Base-by-base conservation (phyloP, 495 filamentous ascomycete species). In the Daldinia childiae region DNA sequence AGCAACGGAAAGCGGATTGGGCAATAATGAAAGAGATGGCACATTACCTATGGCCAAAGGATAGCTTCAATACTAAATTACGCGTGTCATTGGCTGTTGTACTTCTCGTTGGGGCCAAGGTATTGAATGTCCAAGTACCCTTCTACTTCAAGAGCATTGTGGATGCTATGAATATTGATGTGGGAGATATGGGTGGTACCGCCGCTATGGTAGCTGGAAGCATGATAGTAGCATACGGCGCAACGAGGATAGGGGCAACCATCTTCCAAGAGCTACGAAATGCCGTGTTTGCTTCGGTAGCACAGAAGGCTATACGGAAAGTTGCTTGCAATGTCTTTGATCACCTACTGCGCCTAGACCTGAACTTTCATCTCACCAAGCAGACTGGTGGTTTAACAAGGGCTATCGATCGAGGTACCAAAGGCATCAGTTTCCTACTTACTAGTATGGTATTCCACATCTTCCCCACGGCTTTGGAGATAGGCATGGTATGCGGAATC, bases 361-460 rank as follows among this genome's bases (percentile, higher is more conserved):
- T 98, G 27, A 93, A 91, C 78, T 99, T 99, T 79, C 95, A 99
- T 74, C 86, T 99, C 27, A 89, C 90, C 12, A 92, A 95, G 58
- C 95, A 98, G 82, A 98, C 96, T 8, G 95, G 95, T 38, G 95
- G 96, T 6, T 78, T 99, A 56, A 98, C 93, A 14, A 86, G 96
- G 70, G 96, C 96, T 41, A 97, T 99, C 71, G 95, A 99, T 76
- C 89, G 95, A 65, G 95, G 95, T 69, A 98, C 95, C 2, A 98
- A 98, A 79, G 95, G 95, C 29, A 99, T 99, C 76, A 97, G 93
- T 79, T 99, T 98, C 76, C 79, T 98, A 63, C 84, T 98, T 62
- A 97, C 93, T 8, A 97, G 94, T 41, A 98, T 99, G 95, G 94
- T 99, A 38, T 98, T 99, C 75, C 96, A 98, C 75, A 92, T 99